Evolutionary conservation across 1,284 basidiomycete genomes (phyloP).

Genomic region (Mycosarcoma mackinlayi): DNA sequence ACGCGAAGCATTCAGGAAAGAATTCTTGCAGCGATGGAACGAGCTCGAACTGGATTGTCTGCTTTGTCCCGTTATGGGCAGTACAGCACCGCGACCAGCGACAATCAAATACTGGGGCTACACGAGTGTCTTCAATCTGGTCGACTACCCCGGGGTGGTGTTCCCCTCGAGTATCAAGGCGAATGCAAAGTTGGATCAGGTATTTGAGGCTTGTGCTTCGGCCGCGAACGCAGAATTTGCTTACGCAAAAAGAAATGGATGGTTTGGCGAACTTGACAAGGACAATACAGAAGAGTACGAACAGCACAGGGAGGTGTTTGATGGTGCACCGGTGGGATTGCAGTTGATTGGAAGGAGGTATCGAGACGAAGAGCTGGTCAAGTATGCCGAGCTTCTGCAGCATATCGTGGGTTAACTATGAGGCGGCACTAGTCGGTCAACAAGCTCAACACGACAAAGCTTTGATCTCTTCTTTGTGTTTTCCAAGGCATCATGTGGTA

Average conservation of each 20-base stretch:
- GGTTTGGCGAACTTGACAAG: conserved; percentile 23
- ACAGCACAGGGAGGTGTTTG: conserved; percentile 38
- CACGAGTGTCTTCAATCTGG: conserved; percentile 53
- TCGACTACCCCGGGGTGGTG: conserved; percentile 48
- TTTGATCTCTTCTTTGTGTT: background rate
- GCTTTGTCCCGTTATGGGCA: conserved; percentile 37
- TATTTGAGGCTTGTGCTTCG: too few relatives aligned
- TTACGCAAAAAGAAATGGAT: conserved; percentile 1
- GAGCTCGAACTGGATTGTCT: conserved; percentile 40
- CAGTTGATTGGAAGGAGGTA: conserved; percentile 47
- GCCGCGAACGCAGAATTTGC: conserved; percentile 5
- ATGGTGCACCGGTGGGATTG: conserved; percentile 47
- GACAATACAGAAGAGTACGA: conserved; percentile 37
- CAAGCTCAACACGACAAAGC: background rate
- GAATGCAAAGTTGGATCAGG: conserved; percentile 8
- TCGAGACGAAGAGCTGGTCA: conserved; percentile 45
- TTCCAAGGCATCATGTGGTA: background rate
- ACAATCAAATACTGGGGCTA: conserved; percentile 51
- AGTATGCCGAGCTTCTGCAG: conserved; percentile 31
- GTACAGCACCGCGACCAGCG: conserved; percentile 39
- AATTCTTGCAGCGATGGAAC: conserved; percentile 33
- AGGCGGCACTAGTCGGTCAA: background rate
- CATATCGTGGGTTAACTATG: conserved; percentile 22
- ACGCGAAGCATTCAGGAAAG: conserved; percentile 34
- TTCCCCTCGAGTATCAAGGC: conserved; percentile 42